These are phyloP conservation scores for Mycosphaerella sp. DNA, from an alignment of 2,329 filamentous ascomycete species.

Conservation along the genomic window DNA sequence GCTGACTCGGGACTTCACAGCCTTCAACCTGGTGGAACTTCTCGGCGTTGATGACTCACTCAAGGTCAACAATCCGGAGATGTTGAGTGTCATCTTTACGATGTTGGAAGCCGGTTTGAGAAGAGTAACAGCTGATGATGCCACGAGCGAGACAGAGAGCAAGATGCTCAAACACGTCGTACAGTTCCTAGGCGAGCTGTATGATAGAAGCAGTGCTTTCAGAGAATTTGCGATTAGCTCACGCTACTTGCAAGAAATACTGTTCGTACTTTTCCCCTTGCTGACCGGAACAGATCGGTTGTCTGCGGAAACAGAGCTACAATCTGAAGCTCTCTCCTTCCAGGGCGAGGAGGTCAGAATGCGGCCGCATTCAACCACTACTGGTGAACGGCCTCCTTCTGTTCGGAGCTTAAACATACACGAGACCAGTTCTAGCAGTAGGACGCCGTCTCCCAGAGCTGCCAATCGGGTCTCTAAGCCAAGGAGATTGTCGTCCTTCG, in stretches of 20 bases:
- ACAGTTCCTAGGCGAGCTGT: conserved; percentile 70
- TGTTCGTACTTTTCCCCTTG: conserved; percentile 77
- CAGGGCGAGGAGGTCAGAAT: conserved; percentile 81
- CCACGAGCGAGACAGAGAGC: conserved; percentile 39
- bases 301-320: conserved; percentile 76
- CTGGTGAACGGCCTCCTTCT: conserved; percentile 54
- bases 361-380: conserved; percentile 60
- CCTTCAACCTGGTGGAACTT: conserved; percentile 64
- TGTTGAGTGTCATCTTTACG: conserved; percentile 69
- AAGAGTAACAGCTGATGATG: conserved; percentile 57
- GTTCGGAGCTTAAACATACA: conserved; percentile 59
- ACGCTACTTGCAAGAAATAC: conserved; percentile 71
- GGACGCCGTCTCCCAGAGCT: conserved; percentile 28
- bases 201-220: conserved; percentile 69
- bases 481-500: conserved; percentile 80
- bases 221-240: conserved; percentile 75
- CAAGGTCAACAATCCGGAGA: conserved; percentile 67
- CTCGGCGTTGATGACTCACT: conserved; percentile 56
- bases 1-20: conserved; percentile 69
- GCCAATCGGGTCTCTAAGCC: conserved; percentile 54
- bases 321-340: conserved; percentile 74
- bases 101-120: conserved; percentile 86
- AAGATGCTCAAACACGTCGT: conserved; percentile 68
- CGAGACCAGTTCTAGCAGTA: conserved; percentile 44
- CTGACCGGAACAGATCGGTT: conserved; percentile 81